phyloP scores from a whole-genome alignment of 2,329 filamentous ascomycete species.

The Pezicula carpinea region DNA sequence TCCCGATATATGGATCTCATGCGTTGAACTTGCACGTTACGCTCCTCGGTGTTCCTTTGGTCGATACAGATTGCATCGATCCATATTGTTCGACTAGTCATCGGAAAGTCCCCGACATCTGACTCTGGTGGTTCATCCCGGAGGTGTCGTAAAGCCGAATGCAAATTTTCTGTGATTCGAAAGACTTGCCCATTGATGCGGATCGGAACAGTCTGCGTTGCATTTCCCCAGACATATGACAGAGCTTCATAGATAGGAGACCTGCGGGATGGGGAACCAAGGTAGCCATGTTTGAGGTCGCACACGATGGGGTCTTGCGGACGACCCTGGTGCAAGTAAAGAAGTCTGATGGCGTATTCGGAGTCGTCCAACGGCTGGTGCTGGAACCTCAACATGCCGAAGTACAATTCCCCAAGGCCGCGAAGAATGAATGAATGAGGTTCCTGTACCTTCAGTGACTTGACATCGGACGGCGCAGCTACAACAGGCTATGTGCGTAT shows the following conservation, averaged over 20 bases:
- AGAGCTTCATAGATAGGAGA: neutral
- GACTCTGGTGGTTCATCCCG: neutral
- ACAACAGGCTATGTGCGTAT: too few species aligned
- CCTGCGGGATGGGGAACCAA: too few species aligned
- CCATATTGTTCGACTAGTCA: neutral
- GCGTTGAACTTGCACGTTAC: conserved; percentile 2
- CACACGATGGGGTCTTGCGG: too few species aligned
- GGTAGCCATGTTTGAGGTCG: too few species aligned
- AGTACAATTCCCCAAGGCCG: too few species aligned
- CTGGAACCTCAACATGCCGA: too few species aligned
- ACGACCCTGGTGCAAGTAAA: too few species aligned
- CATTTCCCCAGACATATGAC: conserved; percentile 4
- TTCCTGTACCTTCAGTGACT: too few species aligned
- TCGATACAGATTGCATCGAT: neutral
- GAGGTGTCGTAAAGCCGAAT: neutral
- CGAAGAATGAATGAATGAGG: too few species aligned
- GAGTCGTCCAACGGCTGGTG: too few species aligned
- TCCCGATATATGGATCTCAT: conserved; percentile 2
- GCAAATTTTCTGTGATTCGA: neutral
- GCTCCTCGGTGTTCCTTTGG: neutral
- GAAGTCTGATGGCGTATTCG: too few species aligned
- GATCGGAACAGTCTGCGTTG: neutral
- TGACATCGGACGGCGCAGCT: too few species aligned
- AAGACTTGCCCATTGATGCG: neutral
- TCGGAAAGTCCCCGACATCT: neutral